phyloP scores from a whole-genome alignment of 176 grass and related monocot species.

The Metroxylon sagu region DNA sequence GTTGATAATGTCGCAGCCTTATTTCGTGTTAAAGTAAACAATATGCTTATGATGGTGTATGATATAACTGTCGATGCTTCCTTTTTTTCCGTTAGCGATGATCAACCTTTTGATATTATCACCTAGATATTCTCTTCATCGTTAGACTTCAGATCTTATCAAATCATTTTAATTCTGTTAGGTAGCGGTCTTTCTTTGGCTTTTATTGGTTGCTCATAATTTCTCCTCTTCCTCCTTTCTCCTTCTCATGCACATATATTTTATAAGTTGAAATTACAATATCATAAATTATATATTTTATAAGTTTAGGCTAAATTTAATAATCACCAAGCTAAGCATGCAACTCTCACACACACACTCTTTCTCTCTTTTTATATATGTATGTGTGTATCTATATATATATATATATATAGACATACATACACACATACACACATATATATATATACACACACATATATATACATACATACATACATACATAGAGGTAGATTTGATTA shows the following conservation, averaged over 20 bases:
- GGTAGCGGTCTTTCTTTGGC: slow-evolving; percentile 68
- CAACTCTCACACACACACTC: too few species aligned
- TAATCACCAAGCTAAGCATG: too few species aligned
- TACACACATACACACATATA: too few species aligned
- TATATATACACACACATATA: too few species aligned
- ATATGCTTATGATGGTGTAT: slow-evolving; percentile 77
- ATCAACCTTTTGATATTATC: neutral
- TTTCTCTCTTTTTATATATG: too few species aligned
- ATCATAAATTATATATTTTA: neutral
- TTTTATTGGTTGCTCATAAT: slow-evolving; percentile 71
- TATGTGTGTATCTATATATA: too few species aligned
- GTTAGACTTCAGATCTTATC: too few species aligned
- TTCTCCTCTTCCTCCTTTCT: slow-evolving; percentile 77
- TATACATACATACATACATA: too few species aligned
- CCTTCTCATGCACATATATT: slow-evolving; percentile 72
- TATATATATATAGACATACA: too few species aligned
- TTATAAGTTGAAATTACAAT: slow-evolving; percentile 1
- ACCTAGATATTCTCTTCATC: too few species aligned
- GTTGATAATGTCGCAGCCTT: slow-evolving; percentile 61
- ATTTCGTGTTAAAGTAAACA: slow-evolving; percentile 86
- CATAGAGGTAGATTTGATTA: too few species aligned
- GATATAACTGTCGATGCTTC: slow-evolving; percentile 81
- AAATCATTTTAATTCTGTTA: slow-evolving; percentile 5
- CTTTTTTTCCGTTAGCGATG: slow-evolving; percentile 59
- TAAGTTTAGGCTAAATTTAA: neutral